Evolutionary conservation across 768 basidiomycete species (phyloP), one percentile per base, ranked within the genome.

Genomic region (Pleurotus platypus): DNA sequence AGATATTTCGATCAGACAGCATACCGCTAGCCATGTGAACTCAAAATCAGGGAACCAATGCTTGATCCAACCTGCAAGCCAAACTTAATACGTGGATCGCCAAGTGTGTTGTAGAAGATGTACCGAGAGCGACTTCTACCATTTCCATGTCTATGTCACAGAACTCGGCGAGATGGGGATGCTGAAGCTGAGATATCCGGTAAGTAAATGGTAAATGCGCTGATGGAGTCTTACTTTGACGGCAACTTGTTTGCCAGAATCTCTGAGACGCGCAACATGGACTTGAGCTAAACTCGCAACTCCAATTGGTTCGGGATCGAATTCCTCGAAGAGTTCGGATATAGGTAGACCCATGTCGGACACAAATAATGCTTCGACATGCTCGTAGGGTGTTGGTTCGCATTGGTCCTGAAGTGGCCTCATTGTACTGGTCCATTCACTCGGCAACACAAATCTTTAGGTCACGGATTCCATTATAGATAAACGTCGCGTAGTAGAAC

Each of bases 201-300:
- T 56, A 42, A 16, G 63, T 53, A 56, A 55, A 20, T 56, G 11
- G 30, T 53, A n/a, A 60, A 62, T 30, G 51, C 48, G 56, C 16
- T n/a, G 20, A 42, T 20, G 38, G 39, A 45, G 46, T 61, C 72
- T 30, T 59, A 89, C 89, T 73, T 95, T 96, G 50, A 98, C 89
- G 6, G 97, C 97, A 24, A 94, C 94, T 55, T 74, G 72, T 68
- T 80, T 79, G 2, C 92, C 90, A 4, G 88, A 85, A 48, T 82
- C 76, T 50, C 82, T 81, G 60, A 92, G 85, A 12, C 72, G 81
- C 3, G 86, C 97, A 16, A 89, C 81, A 70, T 98, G 97, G 13
- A 98, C 97, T 70, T 99, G 97, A 4, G 97, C 97, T 38, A 98
- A 72, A 64, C 93, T 96, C 11, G 97, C 97, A 13, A 98, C 94